These are phyloP conservation scores for Cryptococcus deneoformans DNA, from an alignment of 1,284 basidiomycete species.

Conservation along the genomic window DNA sequence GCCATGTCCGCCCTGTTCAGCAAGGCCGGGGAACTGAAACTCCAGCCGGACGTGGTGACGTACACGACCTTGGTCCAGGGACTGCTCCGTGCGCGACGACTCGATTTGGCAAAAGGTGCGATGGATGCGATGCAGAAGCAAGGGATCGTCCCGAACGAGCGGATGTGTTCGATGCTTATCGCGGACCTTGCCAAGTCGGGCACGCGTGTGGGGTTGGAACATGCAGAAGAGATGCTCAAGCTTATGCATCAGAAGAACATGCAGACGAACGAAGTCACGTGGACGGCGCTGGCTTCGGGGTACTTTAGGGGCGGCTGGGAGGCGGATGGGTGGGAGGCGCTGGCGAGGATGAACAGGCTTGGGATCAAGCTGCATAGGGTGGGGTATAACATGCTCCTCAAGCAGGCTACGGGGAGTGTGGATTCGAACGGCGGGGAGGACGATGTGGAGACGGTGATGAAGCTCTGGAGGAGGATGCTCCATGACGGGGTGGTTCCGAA, in stretches of 20 bases:
- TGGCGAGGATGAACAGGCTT: conserved; percentile 60
- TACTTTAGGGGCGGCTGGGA: conserved; percentile 46
- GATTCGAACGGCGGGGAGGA: conserved; percentile 44
- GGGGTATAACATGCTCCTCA: conserved; percentile 72
- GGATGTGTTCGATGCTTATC: conserved; percentile 70
- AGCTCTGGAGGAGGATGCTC: conserved; percentile 66
- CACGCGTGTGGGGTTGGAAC: conserved; percentile 56
- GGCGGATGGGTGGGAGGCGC: conserved; percentile 52
- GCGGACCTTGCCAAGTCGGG: conserved; percentile 62
- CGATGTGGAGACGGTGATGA: conserved; percentile 48
- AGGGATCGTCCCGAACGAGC: conserved; percentile 67
- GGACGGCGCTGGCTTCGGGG: conserved; percentile 46
- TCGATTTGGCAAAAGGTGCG: conserved; percentile 63
- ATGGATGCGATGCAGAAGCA: conserved; percentile 68
- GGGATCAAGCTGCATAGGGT: conserved; percentile 58
- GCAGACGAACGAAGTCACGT: conserved; percentile 44
- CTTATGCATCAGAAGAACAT: conserved; percentile 63
- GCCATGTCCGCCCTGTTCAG: conserved; percentile 59
- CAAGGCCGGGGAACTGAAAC: conserved; percentile 54
- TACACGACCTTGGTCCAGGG: conserved; percentile 76
- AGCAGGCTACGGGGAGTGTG: conserved; percentile 50
- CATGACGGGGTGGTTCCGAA: conserved; percentile 54
- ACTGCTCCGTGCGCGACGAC: conserved; percentile 62
- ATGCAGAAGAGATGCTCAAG: conserved; percentile 63
- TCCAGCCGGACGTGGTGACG: conserved; percentile 71